Conservation (phyloP, 2,329 filamentous ascomycete genomes). For the Elsinoe ampelina region DNA sequence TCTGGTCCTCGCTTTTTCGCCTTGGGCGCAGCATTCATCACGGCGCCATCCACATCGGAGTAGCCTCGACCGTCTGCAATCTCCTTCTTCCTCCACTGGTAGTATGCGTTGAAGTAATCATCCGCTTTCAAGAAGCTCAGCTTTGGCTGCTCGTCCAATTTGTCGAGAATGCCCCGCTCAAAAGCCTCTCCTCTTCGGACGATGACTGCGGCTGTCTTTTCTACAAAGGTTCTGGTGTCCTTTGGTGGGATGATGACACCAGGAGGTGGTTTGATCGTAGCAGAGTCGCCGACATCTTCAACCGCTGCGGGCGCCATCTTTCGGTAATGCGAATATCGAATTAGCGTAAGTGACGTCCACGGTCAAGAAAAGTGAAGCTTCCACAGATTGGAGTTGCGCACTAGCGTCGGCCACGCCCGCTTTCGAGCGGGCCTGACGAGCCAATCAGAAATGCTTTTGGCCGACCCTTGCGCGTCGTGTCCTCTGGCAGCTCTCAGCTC, state of each 20-base stretch:
- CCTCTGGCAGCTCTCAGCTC: neutral
- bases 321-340: neutral
- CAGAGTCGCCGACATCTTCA: conserved; percentile 19
- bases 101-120: conserved; percentile 82
- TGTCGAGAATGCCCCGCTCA: conserved; percentile 76
- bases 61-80: conserved; percentile 77
- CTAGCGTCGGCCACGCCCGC: conserved; percentile 3
- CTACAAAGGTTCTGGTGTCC: conserved; percentile 74
- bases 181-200: conserved; percentile 58
- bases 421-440: neutral
- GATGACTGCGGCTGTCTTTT: conserved; percentile 92
- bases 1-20: conserved; percentile 62
- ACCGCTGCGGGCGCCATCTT: conserved; percentile 24
- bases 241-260: conserved; percentile 78
- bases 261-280: conserved; percentile 58
- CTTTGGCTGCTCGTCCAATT: conserved; percentile 76
- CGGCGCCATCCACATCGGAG: conserved; percentile 60
- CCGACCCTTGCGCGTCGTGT: conserved; percentile 10
- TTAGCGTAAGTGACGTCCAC: neutral
- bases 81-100: conserved; percentile 81
- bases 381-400: neutral
- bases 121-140: conserved; percentile 74
- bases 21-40: conserved; percentile 48
- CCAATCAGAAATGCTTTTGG: neutral
- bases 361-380: conserved; percentile 10